A percentile compares a stretch with the other conserved stretches of the same genome.
These are phyloP conservation scores for Agapanthus africanus DNA, from an alignment of 106 monocot genomes.

Conservation along the genomic window DNA sequence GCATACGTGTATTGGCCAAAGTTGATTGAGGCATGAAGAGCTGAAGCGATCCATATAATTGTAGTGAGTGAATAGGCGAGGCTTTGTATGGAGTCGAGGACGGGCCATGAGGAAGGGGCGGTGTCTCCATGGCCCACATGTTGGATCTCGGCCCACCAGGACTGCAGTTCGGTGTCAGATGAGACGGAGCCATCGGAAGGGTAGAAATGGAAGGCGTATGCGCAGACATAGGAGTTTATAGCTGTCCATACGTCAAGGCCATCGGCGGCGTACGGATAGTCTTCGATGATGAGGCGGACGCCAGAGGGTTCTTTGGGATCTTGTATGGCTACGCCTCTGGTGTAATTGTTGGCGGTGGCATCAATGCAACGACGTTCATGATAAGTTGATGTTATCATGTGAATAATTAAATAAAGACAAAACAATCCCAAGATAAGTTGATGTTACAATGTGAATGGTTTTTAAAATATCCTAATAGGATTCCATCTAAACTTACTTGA, in stretches of 20 bases:
- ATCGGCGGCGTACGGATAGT: conserved; percentile 63
- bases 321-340: conserved; percentile 38
- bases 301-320: conserved; percentile 23
- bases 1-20: conserved; percentile 71
- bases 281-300: conserved; percentile 36
- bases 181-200: conserved; percentile 17
- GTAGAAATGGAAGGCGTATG: conserved; percentile 47
- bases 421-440: no score
- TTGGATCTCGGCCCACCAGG: conserved; percentile 58
- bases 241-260: conserved; percentile 61
- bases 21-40: conserved; percentile 64
- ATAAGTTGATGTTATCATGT: no score
- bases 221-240: conserved; percentile 40
- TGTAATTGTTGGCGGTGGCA: background rate
- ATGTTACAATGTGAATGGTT: no score
- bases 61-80: conserved; percentile 30
- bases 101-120: conserved; percentile 17
- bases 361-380: background rate
- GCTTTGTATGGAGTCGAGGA: conserved; percentile 19
- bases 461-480: no score
- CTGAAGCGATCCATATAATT: conserved; percentile 62
- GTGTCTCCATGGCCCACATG: conserved; percentile 48
- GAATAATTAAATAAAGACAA: no score
- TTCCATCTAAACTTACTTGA: no score
- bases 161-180: conserved; percentile 39